Evolutionary conservation across 805 yeast species (phyloP), one percentile per base, ranked within the genome.

Genomic region (Cephaloascus fragrans): DNA sequence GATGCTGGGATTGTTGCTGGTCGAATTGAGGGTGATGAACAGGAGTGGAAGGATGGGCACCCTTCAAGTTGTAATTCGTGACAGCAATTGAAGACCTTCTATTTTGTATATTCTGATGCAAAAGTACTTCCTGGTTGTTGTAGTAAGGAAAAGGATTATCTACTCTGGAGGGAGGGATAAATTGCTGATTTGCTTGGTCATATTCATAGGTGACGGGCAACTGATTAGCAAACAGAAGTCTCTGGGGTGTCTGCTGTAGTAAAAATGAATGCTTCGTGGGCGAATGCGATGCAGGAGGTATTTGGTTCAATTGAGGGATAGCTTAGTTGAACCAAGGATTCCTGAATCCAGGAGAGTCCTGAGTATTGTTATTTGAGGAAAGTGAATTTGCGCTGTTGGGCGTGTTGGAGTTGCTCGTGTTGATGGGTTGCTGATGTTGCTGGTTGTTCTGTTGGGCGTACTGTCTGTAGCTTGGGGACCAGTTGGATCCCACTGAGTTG

Each of bases 191-290:
- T 17, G 37, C 34, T 26, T 31, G 38, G 74, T 55, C 57, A 40
- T 53, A 45, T 46, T 67, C 73, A 48, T 67, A 67, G 4, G 73
- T 67, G 10, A 62, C 56, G 18, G 71, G 71, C 23, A 67, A 54
- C 42, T 64, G 68, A 45, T 61, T 64, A 10, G 70, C 59, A 41
- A 61, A 64, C n/a, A 66, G 61, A 33, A 55, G 48, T 18, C 64
- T 41, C 8, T 35, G 31, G n/a, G 33, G 33, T 6, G 33, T 31
- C 15, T 31, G 33, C n/a, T 31, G 33, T 6, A 31, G 33, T n/a
- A 31, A 16, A 14, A 8, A 8, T n/a, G 15, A 9, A 16, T 31
- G 33, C n/a, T 14, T 31, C 8, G 33, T 31, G 8, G 33, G 33
- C 8, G 33, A 31, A 14, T 31, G 15, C 8, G 33, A 14, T 31